Evolutionary conservation across 768 basidiomycete species (phyloP), one percentile per base, ranked within the genome.

Genomic region (Amanita subjunquillea): DNA sequence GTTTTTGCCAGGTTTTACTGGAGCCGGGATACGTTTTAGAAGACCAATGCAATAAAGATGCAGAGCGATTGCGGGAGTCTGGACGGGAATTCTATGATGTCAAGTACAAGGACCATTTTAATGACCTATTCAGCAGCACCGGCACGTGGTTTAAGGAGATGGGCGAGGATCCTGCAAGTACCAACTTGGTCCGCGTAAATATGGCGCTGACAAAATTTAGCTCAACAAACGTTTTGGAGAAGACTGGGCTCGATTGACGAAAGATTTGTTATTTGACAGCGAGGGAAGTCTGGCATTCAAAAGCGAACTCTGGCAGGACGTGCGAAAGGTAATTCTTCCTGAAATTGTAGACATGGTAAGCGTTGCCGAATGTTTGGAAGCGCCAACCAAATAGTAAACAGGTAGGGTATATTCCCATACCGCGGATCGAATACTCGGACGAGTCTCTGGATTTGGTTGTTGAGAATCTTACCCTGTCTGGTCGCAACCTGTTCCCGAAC

Each of bases 361-460:
- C 36, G 29, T n/a, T 29, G 10, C 7, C 4, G 15, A 39, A 29
- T 43, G 8, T 29, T 3, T 23, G 4, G 13, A 25, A 27, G 6
- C 6, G 25, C 10, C 12, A 29, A 38, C 34, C 34, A 22, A 30
- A 4, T 22, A 8, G 40, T 43, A 0, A 50, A 39, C 48, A 87
- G 80, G 72, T 86, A 47, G 85, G 85, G 20, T 86, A 90, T 60
- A 63, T 94, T 51, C 92, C 92, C 6, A 94, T 98, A 57, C 95
- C 95, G 0, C 85, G 92, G 34, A 81, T 93, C 63, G 94, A 96
- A 67, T 98, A 96, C 70, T 85, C 87, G 34, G 91, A 95, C 67
- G 85, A 91, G 48, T 63, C 74, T 5, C 69, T 94, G 55, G 94
- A 96, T 59, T 77, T 96, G 41, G 89, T 95, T 54, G 81, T 97